A percentile compares a stretch with the other conserved stretches of the same genome.
Conservation (phyloP, 1,284 basidiomycete genomes). For the Sparassis latifolia region DNA sequence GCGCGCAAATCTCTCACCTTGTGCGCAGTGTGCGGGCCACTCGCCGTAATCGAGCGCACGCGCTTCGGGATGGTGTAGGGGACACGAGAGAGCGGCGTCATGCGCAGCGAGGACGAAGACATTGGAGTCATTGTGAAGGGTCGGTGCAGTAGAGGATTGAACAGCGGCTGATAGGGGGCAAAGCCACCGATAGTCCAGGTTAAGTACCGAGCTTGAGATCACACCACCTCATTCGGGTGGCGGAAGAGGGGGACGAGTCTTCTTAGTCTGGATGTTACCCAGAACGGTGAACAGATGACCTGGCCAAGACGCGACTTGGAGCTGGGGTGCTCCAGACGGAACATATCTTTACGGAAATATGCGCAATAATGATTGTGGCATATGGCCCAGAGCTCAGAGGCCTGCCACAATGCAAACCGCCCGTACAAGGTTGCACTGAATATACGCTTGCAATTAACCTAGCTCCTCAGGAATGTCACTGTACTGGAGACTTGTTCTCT, state of each 20-base stretch:
- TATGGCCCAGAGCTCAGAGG: no score
- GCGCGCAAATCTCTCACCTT: not conserved
- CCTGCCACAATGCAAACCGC: no score
- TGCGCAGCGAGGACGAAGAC: not conserved
- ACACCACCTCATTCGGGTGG: not conserved
- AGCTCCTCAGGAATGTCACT: no score
- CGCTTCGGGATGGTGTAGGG: not conserved
- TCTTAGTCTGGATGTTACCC: conserved; percentile 1
- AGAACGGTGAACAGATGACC: conserved; percentile 3
- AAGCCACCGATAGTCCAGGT: not conserved
- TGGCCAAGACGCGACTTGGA: conserved; percentile 2
- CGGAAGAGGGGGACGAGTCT: not conserved
- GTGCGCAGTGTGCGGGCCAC: not conserved
- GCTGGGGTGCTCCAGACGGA: not conserved
- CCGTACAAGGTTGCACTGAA: no score
- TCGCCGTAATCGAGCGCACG: not conserved
- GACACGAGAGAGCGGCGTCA: not conserved
- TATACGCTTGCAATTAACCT: no score
- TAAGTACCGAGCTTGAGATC: not conserved
- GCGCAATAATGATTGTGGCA: no score
- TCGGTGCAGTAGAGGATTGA: conserved; percentile 3
- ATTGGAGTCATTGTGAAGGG: not conserved
- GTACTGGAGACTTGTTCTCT: no score
- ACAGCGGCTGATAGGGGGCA: not conserved
- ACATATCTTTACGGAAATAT: no score